Conservation (phyloP, 306 rosid genomes). For the Lathyrus oleraceus region DNA sequence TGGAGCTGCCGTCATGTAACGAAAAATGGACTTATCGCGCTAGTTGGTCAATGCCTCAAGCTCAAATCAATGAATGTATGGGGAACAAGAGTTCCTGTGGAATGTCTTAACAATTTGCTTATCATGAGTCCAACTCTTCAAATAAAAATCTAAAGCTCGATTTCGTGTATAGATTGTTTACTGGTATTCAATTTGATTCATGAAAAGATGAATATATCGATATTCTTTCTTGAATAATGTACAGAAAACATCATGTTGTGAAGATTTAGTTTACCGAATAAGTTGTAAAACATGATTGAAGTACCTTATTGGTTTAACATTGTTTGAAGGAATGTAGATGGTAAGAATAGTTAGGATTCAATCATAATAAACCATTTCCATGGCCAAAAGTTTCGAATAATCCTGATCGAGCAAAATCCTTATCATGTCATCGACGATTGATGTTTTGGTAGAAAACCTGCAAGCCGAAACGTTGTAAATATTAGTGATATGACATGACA, state of each 20-base stretch:
- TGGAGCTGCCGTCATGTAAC: slow-evolving; percentile 97
- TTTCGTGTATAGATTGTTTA: slow-evolving; percentile 35
- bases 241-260: slow-evolving; percentile 20
- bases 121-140: slow-evolving; percentile 61
- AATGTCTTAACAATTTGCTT: slow-evolving; percentile 59
- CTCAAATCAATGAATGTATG: slow-evolving; percentile 79
- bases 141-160: slow-evolving; percentile 54
- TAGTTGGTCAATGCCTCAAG: slow-evolving; percentile 70
- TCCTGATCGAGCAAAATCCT: slow-evolving; percentile 23
- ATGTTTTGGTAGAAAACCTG: slow-evolving; percentile 35
- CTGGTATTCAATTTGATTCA: slow-evolving; percentile 3
- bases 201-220: slow-evolving; percentile 23
- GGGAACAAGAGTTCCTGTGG: slow-evolving; percentile 85
- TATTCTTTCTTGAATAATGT: slow-evolving; percentile 26
- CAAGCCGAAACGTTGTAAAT: neutral
- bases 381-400: slow-evolving; percentile 26
- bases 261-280: slow-evolving; percentile 6
- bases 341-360: slow-evolving; percentile 14
- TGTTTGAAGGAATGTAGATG: neutral
- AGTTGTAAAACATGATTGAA: neutral
- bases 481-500: slow-evolving; percentile 15
- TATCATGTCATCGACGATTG: slow-evolving; percentile 21
- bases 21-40: slow-evolving; percentile 62
- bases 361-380: slow-evolving; percentile 30
- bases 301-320: neutral